Base-by-base conservation (phyloP, 2,329 filamentous ascomycete genomes). In the Cryphonectria naterciae region DNA sequence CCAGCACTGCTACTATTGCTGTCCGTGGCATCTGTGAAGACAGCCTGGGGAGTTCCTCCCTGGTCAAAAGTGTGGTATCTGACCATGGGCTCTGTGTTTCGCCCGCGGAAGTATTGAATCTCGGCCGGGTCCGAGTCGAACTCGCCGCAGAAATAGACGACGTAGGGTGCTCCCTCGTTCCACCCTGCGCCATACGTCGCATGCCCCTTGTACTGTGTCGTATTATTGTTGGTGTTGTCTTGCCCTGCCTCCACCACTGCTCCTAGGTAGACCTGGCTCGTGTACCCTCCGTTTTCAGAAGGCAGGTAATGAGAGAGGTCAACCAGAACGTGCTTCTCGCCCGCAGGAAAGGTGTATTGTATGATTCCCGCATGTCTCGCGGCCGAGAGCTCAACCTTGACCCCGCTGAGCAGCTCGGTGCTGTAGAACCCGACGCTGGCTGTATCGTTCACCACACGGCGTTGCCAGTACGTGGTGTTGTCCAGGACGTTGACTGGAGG, bases 361-460 rank as follows among this genome's bases (percentile, higher is more conserved):
- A 88, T 82, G 6, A 89, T 83, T 0, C 85, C 85, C 1, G 81
- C 80, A 73, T 87, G 87, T 39, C 82, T 79, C 7, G 83, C 81
- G 5, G 83, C 86, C 43, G 81, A 81, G 65, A 89, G 75, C 73
- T 88, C 83, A 6, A 86, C 81, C 0, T 74, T 79, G 0, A 89
- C 82, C 1, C 84, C 85, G 63, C 84, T 86, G 46, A 81, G 79
- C 1, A 89, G 79, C 15, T 81, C 74, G 0, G 86, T 86, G 69
- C 82, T 83, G 76, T 85, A 90, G 74, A 87, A 87, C 0, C 88
- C 87, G 0, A 89, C 85, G 15, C 79, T 80, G 0, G 85, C 87
- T 19, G 78, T 73, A 72, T 88, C 81, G 43, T 80, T 75, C 11
- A 70, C 76, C 5, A 76, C 73, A 70, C 79, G 83, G 41, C 80